Evolutionary conservation across 2,329 filamentous ascomycete species (phyloP).

Genomic region (Fusarium burgessii): DNA sequence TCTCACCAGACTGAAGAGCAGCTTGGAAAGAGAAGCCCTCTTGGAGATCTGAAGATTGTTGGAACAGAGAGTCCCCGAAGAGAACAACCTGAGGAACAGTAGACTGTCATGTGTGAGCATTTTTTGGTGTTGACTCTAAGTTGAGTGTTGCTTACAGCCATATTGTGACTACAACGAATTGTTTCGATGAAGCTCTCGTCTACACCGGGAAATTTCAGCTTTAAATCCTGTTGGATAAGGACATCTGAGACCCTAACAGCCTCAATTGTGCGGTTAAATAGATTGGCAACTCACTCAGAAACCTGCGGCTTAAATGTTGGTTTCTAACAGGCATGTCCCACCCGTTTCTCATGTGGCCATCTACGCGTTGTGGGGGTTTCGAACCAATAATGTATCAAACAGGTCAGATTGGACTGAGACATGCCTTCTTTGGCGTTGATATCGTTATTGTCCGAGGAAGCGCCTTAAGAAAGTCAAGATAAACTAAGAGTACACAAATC

Average conservation of each 20-base stretch:
- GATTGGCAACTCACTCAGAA: constrained; percentile 4
- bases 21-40: constrained; percentile 81
- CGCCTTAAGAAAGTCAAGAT: neutral
- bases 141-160: constrained; percentile 38
- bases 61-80: constrained; percentile 90
- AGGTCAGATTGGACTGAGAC: constrained; percentile 17
- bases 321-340: constrained; percentile 29
- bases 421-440: neutral
- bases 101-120: constrained; percentile 49
- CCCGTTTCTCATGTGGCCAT: constrained; percentile 24
- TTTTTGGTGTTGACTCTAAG: neutral
- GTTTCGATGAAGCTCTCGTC: neutral
- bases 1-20: constrained; percentile 75
- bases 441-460: neutral
- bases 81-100: constrained; percentile 82
- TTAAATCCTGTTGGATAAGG: neutral
- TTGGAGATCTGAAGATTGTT: constrained; percentile 70
- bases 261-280: constrained; percentile 25
- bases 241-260: constrained; percentile 2
- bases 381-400: constrained; percentile 35
- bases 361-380: constrained; percentile 37
- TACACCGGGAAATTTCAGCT: constrained; percentile 6
- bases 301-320: constrained; percentile 22
- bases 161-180: constrained; percentile 1
- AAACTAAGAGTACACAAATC: neutral